Percentiles rank a stretch among this genome's conserved stretches.
These are phyloP conservation scores for Setomelanomma holmii DNA, from an alignment of 2,329 filamentous ascomycete species.

Conservation along the genomic window DNA sequence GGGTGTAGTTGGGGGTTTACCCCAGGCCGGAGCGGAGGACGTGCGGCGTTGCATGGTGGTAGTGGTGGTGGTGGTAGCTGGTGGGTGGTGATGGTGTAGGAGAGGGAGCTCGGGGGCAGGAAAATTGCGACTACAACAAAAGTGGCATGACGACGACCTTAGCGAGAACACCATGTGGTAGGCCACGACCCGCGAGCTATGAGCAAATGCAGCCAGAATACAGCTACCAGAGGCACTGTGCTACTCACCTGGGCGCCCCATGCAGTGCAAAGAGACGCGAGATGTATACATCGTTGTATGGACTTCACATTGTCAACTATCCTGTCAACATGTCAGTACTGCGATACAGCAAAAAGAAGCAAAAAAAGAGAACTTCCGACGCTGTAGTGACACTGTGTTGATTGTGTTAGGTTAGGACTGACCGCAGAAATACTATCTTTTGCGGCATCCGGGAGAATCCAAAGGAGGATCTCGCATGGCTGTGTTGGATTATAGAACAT, in stretches of 20 bases:
- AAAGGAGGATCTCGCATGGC: no score
- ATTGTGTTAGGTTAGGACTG: not conserved
- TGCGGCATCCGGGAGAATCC: no score
- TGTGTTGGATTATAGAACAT: not conserved
- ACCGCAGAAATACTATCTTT: no score
- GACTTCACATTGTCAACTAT: not conserved
- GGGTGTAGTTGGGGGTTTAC: no score
- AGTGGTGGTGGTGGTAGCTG: no score
- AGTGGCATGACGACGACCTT: not conserved
- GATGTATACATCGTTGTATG: not conserved
- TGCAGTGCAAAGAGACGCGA: no score
- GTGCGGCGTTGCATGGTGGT: no score
- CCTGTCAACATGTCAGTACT: not conserved
- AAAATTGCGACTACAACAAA: not conserved
- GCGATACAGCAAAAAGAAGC: not conserved
- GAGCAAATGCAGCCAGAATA: not conserved
- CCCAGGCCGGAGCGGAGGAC: no score
- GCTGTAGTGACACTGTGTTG: not conserved
- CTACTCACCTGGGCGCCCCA: no score
- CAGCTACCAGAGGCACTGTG: not conserved
- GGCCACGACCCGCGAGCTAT: no score
- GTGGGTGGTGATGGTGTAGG: no score
- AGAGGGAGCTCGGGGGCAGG: not conserved
- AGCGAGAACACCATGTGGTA: not conserved
- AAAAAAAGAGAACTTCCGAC: not conserved